Base-by-base conservation (phyloP, 2,329 filamentous ascomycete genomes). In the Ophiostoma ulmi region DNA sequence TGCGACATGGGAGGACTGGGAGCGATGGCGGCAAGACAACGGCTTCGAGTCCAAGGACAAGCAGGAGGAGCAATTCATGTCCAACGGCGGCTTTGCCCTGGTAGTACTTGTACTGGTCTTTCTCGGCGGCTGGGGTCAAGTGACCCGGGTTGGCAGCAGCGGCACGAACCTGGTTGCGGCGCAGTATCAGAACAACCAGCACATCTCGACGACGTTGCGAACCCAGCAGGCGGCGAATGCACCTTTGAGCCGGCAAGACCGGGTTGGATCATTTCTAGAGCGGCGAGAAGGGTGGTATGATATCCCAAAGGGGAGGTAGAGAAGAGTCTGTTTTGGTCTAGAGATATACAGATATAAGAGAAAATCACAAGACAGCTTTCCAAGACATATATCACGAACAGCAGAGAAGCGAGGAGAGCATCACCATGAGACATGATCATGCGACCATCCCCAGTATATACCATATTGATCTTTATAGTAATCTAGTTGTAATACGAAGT, bases 1-100 rank as follows among this genome's bases (percentile, higher is more conserved):
- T 78, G 95, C 93, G 0, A 98, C 95, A 0, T 99, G 95, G 95
- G 95, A 99, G 78, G 95, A 99, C 78, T 97, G 94, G 94, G 92
- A 97, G 81, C 85, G 85, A 64, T 97, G 91, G 89, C 86, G 91
- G 75, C 83, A 87, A 44, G 79, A 83, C 78, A 79, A 83, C 77
- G 79, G 83, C 67, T 81, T 83, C 75, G 77, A 76, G 73, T 78
- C 77, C 73, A 76, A 66, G 20, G 78, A 78, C 73, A 81, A 80
- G 74, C 86, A 87, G 75, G 80, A 84, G 73, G 85, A 86, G 0
- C 75, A 89, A 69, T 91, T 88, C 79, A 88, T 94, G 80, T 91
- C 90, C 72, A 97, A 97, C 77, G 87, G 88, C 61, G 85, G 88
- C 14, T 98, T 98, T 77, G 86, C 90, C 8, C 82, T 87, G 6